A percentile compares a stretch with the other conserved stretches of the same genome.
Conservation (phyloP, 106 monocot species). For the Agapanthus africanus region DNA sequence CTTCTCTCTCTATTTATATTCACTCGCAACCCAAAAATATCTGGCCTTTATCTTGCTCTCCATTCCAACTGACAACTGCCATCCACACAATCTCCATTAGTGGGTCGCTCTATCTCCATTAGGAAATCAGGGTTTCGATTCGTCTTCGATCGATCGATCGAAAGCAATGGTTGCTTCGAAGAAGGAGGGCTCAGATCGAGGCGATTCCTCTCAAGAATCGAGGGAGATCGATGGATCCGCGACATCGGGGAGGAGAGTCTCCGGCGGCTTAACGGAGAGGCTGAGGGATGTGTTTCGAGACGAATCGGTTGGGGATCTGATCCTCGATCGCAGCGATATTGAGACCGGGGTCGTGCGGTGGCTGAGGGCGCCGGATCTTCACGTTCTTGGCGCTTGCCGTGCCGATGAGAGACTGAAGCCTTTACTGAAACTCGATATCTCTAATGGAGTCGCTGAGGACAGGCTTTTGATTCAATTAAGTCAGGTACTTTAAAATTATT, state of each 20-base stretch:
- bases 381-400: slow-evolving; percentile 76
- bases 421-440: slow-evolving; percentile 40
- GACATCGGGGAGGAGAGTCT: neutral
- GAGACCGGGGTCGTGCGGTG: slow-evolving; percentile 39
- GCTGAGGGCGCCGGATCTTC: slow-evolving; percentile 68
- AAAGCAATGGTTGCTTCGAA: slow-evolving; percentile 8
- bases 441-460: slow-evolving; percentile 41
- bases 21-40: no score
- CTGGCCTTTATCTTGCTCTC: no score
- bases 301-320: slow-evolving; percentile 26
- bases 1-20: no score
- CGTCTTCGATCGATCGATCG: no score
- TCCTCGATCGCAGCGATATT: slow-evolving; percentile 19
- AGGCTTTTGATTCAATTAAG: slow-evolving; percentile 42
- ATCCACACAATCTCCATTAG: no score
- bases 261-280: slow-evolving; percentile 15
- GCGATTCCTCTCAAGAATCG: slow-evolving; percentile 10
- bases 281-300: slow-evolving; percentile 15
- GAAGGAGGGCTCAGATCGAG: slow-evolving; percentile 16
- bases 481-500: no score
- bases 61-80: no score
- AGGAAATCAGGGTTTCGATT: no score
- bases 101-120: no score
- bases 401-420: slow-evolving; percentile 78
- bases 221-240: slow-evolving; percentile 13